Evolutionary conservation across 805 yeast genomes (phyloP).

Genomic region (Lachancea waltii): DNA sequence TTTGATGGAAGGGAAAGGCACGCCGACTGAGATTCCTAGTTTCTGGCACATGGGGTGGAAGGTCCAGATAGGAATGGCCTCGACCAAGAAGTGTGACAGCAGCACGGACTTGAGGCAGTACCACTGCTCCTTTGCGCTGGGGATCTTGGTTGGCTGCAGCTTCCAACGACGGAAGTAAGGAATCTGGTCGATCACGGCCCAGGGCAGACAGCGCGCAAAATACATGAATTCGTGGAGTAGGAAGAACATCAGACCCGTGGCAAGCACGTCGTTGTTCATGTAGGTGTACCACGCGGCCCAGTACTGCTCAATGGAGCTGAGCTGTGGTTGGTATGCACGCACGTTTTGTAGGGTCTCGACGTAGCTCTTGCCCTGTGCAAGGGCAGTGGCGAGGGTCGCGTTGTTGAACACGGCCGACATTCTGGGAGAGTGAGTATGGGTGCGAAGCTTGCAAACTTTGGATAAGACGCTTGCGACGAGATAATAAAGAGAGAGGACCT

Average conservation of each 20-base stretch:
- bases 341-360: constrained; percentile 34
- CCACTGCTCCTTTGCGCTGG: constrained; percentile 81
- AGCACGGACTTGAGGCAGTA: constrained; percentile 83
- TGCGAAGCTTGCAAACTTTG: too few relatives aligned
- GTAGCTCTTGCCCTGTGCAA: constrained; percentile 26
- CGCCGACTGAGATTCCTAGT: constrained; percentile 68
- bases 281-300: constrained; percentile 91
- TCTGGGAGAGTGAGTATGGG: not conserved
- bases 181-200: constrained; percentile 80
- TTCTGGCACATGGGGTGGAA: constrained; percentile 87
- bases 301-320: constrained; percentile 52
- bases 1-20: constrained; percentile 73
- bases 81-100: constrained; percentile 82
- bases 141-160: constrained; percentile 81
- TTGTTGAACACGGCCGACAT: constrained; percentile 33
- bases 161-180: constrained; percentile 83
- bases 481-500: too few relatives aligned
- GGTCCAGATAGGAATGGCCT: constrained; percentile 94
- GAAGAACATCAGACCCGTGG: constrained; percentile 85
- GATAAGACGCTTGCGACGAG: too few relatives aligned
- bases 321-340: constrained; percentile 36
- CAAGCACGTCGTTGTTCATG: constrained; percentile 80
- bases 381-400: constrained; percentile 25
- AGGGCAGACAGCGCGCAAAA: constrained; percentile 88
- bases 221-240: constrained; percentile 80